Percentiles rank a stretch among this genome's conserved stretches.
Evolutionary conservation across 805 yeast species (phyloP).

Genomic region (Candida namnaoensis): DNA sequence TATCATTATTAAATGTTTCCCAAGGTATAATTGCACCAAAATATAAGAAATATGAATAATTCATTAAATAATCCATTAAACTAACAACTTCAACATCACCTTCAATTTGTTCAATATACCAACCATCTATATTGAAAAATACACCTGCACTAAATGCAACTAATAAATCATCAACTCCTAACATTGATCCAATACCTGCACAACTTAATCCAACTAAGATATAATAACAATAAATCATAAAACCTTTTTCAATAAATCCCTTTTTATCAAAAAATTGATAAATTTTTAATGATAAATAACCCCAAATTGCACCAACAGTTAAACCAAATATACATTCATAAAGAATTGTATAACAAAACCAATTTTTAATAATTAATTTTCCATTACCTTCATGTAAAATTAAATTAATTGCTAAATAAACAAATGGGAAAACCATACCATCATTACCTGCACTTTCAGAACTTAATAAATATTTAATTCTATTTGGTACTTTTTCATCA

Average conservation of each 20-base stretch:
- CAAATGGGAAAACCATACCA: conserved; percentile 66
- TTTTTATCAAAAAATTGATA: conserved; percentile 44
- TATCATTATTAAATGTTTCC: conserved; percentile 44
- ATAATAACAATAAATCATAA: conserved; percentile 44
- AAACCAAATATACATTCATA: conserved; percentile 56
- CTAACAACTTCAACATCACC: conserved; percentile 58
- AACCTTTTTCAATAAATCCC: conserved; percentile 52
- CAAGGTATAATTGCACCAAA: conserved; percentile 69
- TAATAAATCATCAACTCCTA: conserved; percentile 65
- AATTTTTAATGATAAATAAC: conserved; percentile 38
- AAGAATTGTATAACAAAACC: conserved; percentile 51
- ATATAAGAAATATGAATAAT: conserved; percentile 60
- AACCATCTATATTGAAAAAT: conserved; percentile 69
- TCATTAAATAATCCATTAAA: conserved; percentile 48
- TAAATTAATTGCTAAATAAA: conserved; percentile 47
- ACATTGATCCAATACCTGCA: conserved; percentile 53
- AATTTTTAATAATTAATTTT: conserved; percentile 47
- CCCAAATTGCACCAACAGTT: conserved; percentile 43
- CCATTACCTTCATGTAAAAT: conserved; percentile 40
- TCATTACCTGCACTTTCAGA: conserved; percentile 23
- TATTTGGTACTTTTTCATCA: conserved; percentile 48
- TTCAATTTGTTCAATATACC: conserved; percentile 48
- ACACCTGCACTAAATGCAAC: conserved; percentile 72
- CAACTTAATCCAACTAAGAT: conserved; percentile 46
- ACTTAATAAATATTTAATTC: conserved; percentile 48